Evolutionary conservation across 140 eudicot species (phyloP).

Genomic region (Flaveria floridana): DNA sequence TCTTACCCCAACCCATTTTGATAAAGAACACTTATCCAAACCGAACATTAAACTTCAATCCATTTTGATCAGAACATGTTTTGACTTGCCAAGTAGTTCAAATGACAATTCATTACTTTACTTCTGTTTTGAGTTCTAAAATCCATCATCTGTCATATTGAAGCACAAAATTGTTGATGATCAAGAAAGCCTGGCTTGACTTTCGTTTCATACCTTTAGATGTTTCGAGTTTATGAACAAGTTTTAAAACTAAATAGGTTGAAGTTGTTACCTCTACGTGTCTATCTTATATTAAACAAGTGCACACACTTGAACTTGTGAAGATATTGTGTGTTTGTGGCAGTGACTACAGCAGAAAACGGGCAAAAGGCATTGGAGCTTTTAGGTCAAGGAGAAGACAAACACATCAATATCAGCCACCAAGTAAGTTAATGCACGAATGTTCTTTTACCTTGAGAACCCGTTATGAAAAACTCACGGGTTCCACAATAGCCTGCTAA

Average conservation of each 20-base stretch:
- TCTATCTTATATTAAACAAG: not conserved
- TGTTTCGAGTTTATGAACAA: not conserved
- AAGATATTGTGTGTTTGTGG: constrained; percentile 16
- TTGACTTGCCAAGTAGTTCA: not conserved
- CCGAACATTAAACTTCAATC: not conserved
- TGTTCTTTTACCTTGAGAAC: not conserved
- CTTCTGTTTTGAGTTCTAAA: not conserved
- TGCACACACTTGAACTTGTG: constrained; percentile 12
- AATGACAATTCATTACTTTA: not conserved
- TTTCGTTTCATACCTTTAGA: not conserved
- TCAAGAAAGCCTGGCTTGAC: not conserved
- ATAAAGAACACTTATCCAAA: not conserved
- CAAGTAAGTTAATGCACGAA: constrained; percentile 23
- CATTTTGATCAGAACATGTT: not conserved
- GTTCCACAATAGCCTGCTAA: not conserved
- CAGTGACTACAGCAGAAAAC: constrained; percentile 58
- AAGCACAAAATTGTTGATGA: not conserved
- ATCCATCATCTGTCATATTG: not conserved
- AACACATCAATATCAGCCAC: constrained; percentile 28
- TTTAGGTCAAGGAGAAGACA: constrained; percentile 45
- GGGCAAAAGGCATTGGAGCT: constrained; percentile 63
- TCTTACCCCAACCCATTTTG: not conserved
- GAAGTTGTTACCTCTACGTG: not conserved
- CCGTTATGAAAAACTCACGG: not conserved
- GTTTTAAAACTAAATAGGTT: not conserved